Conservation (phyloP, 139 green algal genomes). For the Asterochloris sp. region DNA sequence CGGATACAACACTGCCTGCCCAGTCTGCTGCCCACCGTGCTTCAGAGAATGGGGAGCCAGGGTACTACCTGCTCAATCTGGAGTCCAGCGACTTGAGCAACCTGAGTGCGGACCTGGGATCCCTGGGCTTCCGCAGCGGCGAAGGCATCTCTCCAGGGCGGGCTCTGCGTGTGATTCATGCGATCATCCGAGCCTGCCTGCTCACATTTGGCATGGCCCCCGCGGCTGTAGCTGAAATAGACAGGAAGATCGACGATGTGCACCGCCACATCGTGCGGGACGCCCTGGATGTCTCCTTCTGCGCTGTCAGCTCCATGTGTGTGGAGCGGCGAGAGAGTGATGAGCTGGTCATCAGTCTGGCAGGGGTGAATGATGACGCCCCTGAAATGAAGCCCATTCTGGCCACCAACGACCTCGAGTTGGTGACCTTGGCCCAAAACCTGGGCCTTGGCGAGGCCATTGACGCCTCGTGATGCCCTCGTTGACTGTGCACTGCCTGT, state of each 20-base stretch:
- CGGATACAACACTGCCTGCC: too few species aligned
- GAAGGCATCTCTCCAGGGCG: conserved; percentile 46
- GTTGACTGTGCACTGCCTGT: too few species aligned
- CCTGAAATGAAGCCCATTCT: conserved; percentile 36
- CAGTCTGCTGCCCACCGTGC: neutral
- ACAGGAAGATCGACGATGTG: conserved; percentile 29
- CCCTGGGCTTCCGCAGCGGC: conserved; percentile 49
- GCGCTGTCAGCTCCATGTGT: conserved; percentile 1
- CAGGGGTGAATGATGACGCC: conserved; percentile 30
- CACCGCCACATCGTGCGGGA: conserved; percentile 52
- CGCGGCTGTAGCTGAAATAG: conserved; percentile 3
- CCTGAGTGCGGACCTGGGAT: conserved; percentile 54
- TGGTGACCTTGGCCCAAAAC: conserved; percentile 24
- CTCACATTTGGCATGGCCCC: conserved; percentile 42
- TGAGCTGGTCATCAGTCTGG: conserved; percentile 30
- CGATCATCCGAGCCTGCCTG: conserved; percentile 39
- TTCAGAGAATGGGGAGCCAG: conserved; percentile 11
- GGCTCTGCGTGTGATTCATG: conserved; percentile 56
- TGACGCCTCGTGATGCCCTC: too few species aligned
- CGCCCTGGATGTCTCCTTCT: conserved; percentile 56
- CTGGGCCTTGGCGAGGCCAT: too few species aligned
- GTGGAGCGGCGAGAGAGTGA: conserved; percentile 1
- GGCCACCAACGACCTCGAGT: conserved; percentile 44
- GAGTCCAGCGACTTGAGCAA: conserved; percentile 64
- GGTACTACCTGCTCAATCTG: conserved; percentile 54